These are phyloP conservation scores for Sporothrix schenckii DNA, from an alignment of 2,329 filamentous ascomycete species.

Conservation along the genomic window DNA sequence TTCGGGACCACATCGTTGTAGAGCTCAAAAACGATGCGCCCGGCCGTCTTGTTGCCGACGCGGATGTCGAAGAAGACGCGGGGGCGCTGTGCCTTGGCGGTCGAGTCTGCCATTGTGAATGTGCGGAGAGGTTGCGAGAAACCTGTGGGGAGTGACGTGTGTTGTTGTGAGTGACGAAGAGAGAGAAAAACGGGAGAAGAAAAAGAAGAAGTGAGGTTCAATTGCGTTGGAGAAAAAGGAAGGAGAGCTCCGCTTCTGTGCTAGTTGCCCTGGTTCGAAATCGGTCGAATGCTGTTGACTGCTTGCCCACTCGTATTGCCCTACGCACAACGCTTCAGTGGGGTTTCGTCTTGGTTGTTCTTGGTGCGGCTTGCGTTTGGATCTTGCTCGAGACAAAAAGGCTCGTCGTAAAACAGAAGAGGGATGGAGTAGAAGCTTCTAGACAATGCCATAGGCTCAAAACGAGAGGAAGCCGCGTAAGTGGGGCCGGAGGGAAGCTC, in stretches of 20 bases:
- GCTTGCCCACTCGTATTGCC: not conserved
- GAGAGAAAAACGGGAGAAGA: not conserved
- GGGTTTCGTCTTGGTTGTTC: not conserved
- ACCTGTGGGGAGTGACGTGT: too few species aligned
- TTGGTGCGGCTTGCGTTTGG: slow-evolving; percentile 2
- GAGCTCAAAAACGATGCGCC: slow-evolving; percentile 85
- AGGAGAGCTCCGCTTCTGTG: not conserved
- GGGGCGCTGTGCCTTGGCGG: slow-evolving; percentile 61
- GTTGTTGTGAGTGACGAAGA: not conserved
- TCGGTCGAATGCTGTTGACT: not conserved
- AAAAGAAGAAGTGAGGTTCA: not conserved
- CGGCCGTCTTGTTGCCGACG: slow-evolving; percentile 72
- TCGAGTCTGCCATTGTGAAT: slow-evolving; percentile 46
- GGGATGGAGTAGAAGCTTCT: slow-evolving; percentile 32
- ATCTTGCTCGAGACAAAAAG: not conserved
- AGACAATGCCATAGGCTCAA: slow-evolving; percentile 30
- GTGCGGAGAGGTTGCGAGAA: not conserved
- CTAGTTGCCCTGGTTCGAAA: not conserved
- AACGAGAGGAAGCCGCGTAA: slow-evolving; percentile 6
- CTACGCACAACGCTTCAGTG: slow-evolving; percentile 6
- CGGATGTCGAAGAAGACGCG: slow-evolving; percentile 93
- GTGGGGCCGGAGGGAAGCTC: slow-evolving; percentile 28
- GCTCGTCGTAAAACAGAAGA: not conserved
- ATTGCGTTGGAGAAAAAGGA: not conserved
- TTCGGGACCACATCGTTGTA: slow-evolving; percentile 79